These are phyloP conservation scores for Lactuca sativa DNA, from an alignment of 129 eudicot species.

Conservation along the genomic window DNA sequence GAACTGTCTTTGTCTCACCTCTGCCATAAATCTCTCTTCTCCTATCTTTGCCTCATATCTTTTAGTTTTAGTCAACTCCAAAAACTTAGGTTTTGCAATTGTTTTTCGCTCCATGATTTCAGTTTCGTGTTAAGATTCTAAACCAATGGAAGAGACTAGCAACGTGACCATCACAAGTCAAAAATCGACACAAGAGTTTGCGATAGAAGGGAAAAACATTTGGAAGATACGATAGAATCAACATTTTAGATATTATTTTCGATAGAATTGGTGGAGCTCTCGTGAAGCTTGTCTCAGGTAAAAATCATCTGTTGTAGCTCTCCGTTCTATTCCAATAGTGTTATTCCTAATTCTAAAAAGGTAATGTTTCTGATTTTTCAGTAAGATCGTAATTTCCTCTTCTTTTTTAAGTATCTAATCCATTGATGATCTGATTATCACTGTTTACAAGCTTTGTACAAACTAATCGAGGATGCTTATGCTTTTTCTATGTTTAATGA, in stretches of 20 bases:
- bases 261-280: conserved; percentile 87
- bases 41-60: not conserved
- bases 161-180: conserved; percentile 14
- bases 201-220: conserved; percentile 57
- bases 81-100: conserved; percentile 16
- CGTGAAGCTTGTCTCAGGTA: conserved; percentile 35
- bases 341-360: too few relatives aligned
- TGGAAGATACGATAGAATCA: conserved; percentile 63
- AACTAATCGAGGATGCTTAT: not conserved
- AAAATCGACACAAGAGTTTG: conserved; percentile 48
- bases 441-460: too few relatives aligned
- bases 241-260: conserved; percentile 72
- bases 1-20: too few relatives aligned
- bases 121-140: not conserved
- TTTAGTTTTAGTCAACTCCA: not conserved
- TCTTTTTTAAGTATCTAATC: too few relatives aligned
- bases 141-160: conserved; percentile 40
- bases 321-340: conserved; percentile 46
- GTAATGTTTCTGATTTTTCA: too few relatives aligned
- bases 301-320: conserved; percentile 29
- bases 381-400: too few relatives aligned
- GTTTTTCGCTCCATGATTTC: not conserved
- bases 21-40: too few relatives aligned
- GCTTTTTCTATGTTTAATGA: not conserved
- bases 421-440: conserved; percentile 17